Evolutionary conservation across 352 stramenopile species (phyloP).

Genomic region (Pythium phragmitis): DNA sequence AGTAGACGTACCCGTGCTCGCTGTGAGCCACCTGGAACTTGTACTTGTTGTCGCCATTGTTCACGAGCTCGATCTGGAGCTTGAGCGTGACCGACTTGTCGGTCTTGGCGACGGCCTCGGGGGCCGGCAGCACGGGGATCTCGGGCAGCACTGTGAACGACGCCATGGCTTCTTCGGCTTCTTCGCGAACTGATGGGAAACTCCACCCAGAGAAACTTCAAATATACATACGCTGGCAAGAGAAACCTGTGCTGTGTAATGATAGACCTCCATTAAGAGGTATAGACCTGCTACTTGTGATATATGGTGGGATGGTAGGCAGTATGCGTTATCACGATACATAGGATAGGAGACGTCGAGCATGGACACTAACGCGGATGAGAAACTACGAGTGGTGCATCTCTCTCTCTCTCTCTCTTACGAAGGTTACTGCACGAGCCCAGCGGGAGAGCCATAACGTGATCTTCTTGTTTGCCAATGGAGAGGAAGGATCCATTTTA

Average conservation of each 20-base stretch:
- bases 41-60: constrained; percentile 43
- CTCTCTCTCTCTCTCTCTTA: neutral
- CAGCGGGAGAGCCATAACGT: neutral
- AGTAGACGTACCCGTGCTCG: constrained; percentile 87
- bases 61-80: constrained; percentile 26
- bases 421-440: too few relatives aligned
- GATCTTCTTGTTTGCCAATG: neutral
- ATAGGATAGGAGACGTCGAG: neutral
- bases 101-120: constrained; percentile 74
- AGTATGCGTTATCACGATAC: constrained; percentile 1
- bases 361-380: neutral
- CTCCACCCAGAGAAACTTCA: constrained; percentile 23
- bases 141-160: constrained; percentile 60
- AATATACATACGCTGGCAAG: constrained; percentile 26
- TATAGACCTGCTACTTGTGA: neutral
- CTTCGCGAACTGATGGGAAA: neutral
- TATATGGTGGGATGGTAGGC: neutral
- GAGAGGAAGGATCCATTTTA: constrained; percentile 29
- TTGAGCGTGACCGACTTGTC: constrained; percentile 72
- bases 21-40: constrained; percentile 76
- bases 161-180: constrained; percentile 21
- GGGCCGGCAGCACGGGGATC: constrained; percentile 49
- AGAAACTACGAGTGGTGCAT: neutral
- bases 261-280: neutral
- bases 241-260: constrained; percentile 13